Evolutionary conservation across 768 basidiomycete genomes (phyloP).

Genomic region (Psilocybe cyanescens): DNA sequence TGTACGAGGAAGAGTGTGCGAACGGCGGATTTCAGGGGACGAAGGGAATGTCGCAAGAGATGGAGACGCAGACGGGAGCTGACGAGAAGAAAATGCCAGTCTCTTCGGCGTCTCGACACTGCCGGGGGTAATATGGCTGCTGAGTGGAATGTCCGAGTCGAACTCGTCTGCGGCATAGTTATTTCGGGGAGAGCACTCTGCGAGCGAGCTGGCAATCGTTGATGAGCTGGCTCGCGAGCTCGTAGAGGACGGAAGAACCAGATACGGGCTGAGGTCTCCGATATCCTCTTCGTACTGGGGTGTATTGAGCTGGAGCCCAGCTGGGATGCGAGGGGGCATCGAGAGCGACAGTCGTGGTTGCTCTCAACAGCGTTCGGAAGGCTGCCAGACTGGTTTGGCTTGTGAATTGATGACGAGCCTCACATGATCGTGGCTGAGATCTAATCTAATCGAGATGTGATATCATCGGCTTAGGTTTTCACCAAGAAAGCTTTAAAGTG

Average conservation of each 20-base stretch:
- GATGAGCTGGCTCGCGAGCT: constrained; percentile 25
- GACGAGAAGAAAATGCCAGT: constrained; percentile 10
- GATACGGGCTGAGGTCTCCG: constrained; percentile 28
- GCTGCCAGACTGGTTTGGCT: background rate
- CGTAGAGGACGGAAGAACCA: constrained; percentile 21
- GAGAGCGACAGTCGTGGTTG: background rate
- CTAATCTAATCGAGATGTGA: background rate
- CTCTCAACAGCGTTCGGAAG: background rate
- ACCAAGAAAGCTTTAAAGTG: no score
- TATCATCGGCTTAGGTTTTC: no score
- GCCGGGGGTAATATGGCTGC: constrained; percentile 11
- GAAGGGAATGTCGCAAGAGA: constrained; percentile 16
- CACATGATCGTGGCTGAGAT: background rate
- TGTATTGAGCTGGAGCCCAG: constrained; percentile 26
- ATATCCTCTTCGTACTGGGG: constrained; percentile 30
- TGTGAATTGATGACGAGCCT: no score
- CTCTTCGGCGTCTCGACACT: constrained; percentile 20
- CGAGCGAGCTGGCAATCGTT: constrained; percentile 19
- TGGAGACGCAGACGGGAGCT: constrained; percentile 22
- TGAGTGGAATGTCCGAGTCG: constrained; percentile 11
- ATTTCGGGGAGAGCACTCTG: constrained; percentile 12
- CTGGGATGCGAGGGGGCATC: constrained; percentile 26
- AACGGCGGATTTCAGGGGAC: constrained; percentile 38
- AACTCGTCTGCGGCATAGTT: constrained; percentile 11
- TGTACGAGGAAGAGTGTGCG: constrained; percentile 47